Evolutionary conservation across 768 basidiomycete species (phyloP).

Genomic region (Suillus decipiens): DNA sequence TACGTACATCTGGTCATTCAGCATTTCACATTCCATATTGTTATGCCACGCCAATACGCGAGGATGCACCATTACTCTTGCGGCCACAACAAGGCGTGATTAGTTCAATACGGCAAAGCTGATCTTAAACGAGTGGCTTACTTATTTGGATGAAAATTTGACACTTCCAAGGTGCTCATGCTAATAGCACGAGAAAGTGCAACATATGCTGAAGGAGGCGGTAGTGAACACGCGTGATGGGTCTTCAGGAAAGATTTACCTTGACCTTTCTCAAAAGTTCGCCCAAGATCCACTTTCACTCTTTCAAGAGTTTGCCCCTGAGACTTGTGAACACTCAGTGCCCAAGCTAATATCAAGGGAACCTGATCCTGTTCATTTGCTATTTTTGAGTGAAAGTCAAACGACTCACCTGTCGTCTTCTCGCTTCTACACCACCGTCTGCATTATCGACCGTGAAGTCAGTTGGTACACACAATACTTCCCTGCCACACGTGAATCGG

Average conservation of each 20-base stretch:
- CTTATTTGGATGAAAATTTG: constrained; percentile 63
- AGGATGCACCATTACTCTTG: constrained; percentile 65
- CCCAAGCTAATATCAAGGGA: constrained; percentile 79
- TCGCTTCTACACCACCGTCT: constrained; percentile 58
- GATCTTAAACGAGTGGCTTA: constrained; percentile 29
- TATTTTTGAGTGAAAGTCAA: constrained; percentile 53
- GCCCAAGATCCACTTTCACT: constrained; percentile 75
- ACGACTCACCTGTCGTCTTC: constrained; percentile 52
- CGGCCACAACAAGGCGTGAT: constrained; percentile 2
- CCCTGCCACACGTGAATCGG: constrained; percentile 51
- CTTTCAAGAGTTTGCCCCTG: constrained; percentile 88
- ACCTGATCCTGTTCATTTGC: constrained; percentile 36
- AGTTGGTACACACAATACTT: constrained; percentile 50
- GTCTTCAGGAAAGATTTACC: constrained; percentile 38
- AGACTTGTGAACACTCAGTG: constrained; percentile 84
- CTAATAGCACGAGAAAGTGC: constrained; percentile 72
- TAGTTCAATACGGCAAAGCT: constrained; percentile 2
- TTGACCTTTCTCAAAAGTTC: constrained; percentile 82
- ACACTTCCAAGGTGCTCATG: constrained; percentile 64
- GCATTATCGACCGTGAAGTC: constrained; percentile 69
- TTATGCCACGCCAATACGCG: constrained; percentile 62
- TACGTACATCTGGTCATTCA: constrained; percentile 12
- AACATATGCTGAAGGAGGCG: constrained; percentile 55
- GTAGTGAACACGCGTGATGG: neutral
- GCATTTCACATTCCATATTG: constrained; percentile 25